These are phyloP conservation scores for Aspergillus awamori DNA, from an alignment of 2,329 filamentous ascomycete genomes.

Conservation along the genomic window DNA sequence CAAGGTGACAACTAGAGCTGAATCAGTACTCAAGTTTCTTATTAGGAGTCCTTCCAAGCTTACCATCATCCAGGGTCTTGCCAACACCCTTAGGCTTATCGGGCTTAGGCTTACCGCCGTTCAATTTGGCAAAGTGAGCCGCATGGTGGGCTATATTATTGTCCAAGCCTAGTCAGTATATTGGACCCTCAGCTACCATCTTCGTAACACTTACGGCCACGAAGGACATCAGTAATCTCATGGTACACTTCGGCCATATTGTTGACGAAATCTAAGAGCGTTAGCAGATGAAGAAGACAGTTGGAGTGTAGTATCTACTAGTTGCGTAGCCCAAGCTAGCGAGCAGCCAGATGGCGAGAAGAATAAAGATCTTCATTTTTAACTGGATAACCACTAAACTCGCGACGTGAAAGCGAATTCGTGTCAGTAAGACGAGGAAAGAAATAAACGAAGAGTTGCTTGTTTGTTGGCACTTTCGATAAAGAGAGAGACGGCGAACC, in stretches of 20 bases:
- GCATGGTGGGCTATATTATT: not conserved
- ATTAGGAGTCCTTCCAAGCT: not conserved
- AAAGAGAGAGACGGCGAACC: not conserved
- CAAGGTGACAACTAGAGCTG: constrained; percentile 23
- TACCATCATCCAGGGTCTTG: not conserved
- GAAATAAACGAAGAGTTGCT: not conserved
- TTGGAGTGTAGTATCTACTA: constrained; percentile 23
- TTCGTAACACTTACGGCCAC: constrained; percentile 7
- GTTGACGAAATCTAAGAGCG: not conserved
- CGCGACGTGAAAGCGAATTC: too few relatives aligned
- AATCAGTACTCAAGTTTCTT: not conserved
- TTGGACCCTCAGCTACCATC: not conserved
- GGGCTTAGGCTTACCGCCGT: not conserved
- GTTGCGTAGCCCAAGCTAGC: constrained; percentile 17
- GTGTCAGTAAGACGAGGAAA: too few relatives aligned
- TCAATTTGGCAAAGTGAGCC: not conserved
- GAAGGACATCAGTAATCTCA: constrained; percentile 5
- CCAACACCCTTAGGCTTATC: too few relatives aligned
- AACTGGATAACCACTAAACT: too few relatives aligned
- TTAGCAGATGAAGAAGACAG: not conserved
- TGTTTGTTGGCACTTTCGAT: not conserved
- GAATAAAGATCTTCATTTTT: too few relatives aligned
- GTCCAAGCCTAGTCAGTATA: not conserved
- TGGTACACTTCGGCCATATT: not conserved
- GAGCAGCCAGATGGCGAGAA: constrained; percentile 26